phyloP scores from a whole-genome alignment of 208 protist genomes.

The Acanthamoeba royreba region DNA sequence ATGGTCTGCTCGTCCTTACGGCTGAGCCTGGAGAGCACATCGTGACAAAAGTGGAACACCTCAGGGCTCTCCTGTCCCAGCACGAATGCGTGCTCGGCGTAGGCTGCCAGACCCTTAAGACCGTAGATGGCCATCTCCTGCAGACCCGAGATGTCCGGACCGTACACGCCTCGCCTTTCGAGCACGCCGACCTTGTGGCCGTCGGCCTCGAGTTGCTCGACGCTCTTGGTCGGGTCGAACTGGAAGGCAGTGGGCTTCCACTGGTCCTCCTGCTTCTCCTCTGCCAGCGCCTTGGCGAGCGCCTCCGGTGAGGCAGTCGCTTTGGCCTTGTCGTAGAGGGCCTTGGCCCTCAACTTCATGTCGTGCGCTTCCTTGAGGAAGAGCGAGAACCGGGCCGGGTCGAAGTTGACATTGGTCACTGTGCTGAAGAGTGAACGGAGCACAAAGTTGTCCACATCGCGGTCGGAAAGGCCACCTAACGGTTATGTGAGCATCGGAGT shows the following conservation, averaged over 20 bases:
- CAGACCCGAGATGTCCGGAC: not conserved
- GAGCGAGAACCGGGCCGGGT: not conserved
- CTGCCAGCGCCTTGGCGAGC: not conserved
- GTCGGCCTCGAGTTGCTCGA: not conserved
- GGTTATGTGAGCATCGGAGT: too few relatives aligned
- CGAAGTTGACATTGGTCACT: slow-evolving; percentile 81
- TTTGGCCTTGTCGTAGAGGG: slow-evolving; percentile 23
- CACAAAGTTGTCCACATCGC: slow-evolving; percentile 67
- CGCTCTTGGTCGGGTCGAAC: not conserved
- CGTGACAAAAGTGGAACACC: slow-evolving; percentile 58
- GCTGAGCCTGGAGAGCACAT: slow-evolving; percentile 50
- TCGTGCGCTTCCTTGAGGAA: not conserved
- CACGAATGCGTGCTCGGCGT: slow-evolving; percentile 69
- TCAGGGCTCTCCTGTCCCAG: slow-evolving; percentile 35
- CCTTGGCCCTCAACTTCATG: slow-evolving; percentile 8
- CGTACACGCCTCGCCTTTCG: not conserved
- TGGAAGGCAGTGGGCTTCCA: not conserved
- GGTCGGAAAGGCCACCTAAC: not conserved
- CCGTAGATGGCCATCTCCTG: slow-evolving; percentile 79
- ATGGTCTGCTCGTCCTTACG: slow-evolving; percentile 36
- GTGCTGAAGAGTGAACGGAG: slow-evolving; percentile 76
- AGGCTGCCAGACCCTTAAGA: slow-evolving; percentile 78
- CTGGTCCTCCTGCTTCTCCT: not conserved
- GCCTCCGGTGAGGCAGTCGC: not conserved
- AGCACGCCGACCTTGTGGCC: not conserved